Evolutionary conservation across 2,329 filamentous ascomycete genomes (phyloP).

Genomic region (Tolypocladium album): DNA sequence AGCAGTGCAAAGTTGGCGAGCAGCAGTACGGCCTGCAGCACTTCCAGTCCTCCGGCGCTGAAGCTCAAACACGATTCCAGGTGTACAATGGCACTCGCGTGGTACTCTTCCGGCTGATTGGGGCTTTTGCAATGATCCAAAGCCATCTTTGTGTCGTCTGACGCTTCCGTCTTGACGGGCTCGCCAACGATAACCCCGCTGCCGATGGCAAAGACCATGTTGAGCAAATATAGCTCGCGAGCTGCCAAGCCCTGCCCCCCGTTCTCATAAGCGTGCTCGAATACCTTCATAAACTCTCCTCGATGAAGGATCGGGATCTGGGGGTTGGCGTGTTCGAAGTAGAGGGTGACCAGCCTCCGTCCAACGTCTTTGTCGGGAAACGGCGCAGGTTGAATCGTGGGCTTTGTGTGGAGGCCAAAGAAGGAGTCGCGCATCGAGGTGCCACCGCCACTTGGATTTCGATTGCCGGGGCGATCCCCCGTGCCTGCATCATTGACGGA

Average conservation of each 20-base stretch:
- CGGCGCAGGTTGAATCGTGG: constrained; percentile 71
- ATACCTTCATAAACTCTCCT: constrained; percentile 79
- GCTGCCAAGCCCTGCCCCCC: constrained; percentile 58
- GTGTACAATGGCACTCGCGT: constrained; percentile 87
- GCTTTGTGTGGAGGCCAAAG: constrained; percentile 89
- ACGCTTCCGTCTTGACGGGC: constrained; percentile 36
- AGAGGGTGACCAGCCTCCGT: constrained; percentile 63
- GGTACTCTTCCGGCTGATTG: constrained; percentile 86
- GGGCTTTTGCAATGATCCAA: constrained; percentile 25
- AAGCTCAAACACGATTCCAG: constrained; percentile 77
- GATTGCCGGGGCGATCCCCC: constrained; percentile 13
- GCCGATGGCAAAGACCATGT: constrained; percentile 95
- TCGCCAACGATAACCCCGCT: constrained; percentile 80
- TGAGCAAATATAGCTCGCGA: constrained; percentile 83
- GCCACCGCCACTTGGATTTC: constrained; percentile 28
- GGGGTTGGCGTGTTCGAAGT: constrained; percentile 93
- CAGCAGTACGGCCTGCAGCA: constrained; percentile 84
- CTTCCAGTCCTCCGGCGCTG: constrained; percentile 81
- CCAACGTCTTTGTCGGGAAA: constrained; percentile 75
- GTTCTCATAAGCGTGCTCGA: constrained; percentile 68
- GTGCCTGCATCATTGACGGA: constrained; percentile 47
- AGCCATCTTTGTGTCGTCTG: constrained; percentile 17
- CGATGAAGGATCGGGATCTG: constrained; percentile 90
- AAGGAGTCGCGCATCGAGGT: constrained; percentile 92
- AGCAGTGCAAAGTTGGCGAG: constrained; percentile 86